Percentiles rank a stretch among this genome's conserved stretches.
Conservation (phyloP, 1,139 yeast genomes). For the Pneumocystis jirovecii region DNA sequence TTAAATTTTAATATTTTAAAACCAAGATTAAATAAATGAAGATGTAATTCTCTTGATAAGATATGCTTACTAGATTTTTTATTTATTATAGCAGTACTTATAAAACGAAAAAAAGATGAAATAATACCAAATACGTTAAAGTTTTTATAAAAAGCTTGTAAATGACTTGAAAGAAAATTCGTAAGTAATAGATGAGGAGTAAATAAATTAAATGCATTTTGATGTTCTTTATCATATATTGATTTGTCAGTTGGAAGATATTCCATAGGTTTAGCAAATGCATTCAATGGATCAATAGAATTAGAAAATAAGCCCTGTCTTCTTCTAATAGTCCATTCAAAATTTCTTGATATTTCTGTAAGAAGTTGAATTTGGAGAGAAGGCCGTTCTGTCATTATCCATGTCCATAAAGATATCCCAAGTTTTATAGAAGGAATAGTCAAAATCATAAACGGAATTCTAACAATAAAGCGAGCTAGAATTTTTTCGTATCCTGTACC, state of each 20-base stretch:
- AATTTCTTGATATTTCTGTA: conserved; percentile 49
- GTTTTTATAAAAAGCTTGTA: conserved; percentile 40
- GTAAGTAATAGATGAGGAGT: conserved; percentile 63
- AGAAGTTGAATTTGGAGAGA: conserved; percentile 45
- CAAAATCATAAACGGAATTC: conserved; percentile 55
- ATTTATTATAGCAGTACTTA: conserved; percentile 1
- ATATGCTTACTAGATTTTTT: conserved; percentile 51
- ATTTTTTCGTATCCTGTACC: conserved; percentile 11
- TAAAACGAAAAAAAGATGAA: conserved; percentile 4
- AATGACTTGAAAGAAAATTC: conserved; percentile 58
- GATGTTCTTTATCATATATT: conserved; percentile 25
- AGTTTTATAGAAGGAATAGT: conserved; percentile 46
- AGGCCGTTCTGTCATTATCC: conserved; percentile 56
- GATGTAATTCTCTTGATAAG: conserved; percentile 56
- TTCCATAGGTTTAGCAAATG: conserved; percentile 68
- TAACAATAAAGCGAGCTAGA: conserved; percentile 31
- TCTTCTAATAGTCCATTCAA: conserved; percentile 52
- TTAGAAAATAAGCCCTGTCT: conserved; percentile 53
- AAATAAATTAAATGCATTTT: conserved; percentile 37
- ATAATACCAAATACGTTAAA: not conserved
- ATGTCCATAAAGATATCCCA: conserved; percentile 67
- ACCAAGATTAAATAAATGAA: conserved; percentile 58
- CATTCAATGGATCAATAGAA: conserved; percentile 39
- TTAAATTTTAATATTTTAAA: conserved; percentile 28
- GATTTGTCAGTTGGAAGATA: conserved; percentile 71